Evolutionary conservation across 73 alveolate species (phyloP).

Genomic region (Halteria grandinella): DNA sequence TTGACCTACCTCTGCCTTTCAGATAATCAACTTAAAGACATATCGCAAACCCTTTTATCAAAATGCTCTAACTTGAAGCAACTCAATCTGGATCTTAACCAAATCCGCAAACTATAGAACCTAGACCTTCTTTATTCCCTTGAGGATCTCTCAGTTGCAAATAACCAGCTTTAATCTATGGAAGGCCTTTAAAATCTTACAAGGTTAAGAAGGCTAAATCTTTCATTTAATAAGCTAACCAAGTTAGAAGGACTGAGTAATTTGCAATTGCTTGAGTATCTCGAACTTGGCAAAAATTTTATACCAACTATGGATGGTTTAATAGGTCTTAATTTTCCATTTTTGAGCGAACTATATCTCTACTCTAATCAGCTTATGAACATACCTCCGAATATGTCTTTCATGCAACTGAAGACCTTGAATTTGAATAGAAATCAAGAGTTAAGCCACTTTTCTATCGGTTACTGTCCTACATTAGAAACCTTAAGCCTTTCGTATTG

Average conservation of each 20-base stretch:
- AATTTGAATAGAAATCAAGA: constrained; percentile 42
- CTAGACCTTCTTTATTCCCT: neutral
- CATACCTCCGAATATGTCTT: constrained; percentile 1
- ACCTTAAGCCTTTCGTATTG: constrained; percentile 22
- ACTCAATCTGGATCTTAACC: constrained; percentile 26
- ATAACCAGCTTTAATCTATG: constrained; percentile 11
- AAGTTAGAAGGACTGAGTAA: neutral
- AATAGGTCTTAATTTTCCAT: constrained; percentile 7
- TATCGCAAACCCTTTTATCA: neutral
- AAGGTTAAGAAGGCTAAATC: constrained; percentile 18
- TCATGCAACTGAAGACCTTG: constrained; percentile 8
- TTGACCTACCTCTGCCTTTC: constrained; percentile 20
- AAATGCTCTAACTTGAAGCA: neutral
- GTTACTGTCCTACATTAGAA: constrained; percentile 28
- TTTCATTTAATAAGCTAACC: constrained; percentile 31
- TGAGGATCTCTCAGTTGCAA: constrained; percentile 18
- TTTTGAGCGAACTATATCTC: constrained; percentile 11
- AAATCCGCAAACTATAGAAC: constrained; percentile 1
- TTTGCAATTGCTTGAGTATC: neutral
- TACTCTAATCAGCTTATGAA: constrained; percentile 10
- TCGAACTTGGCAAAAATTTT: constrained; percentile 47
- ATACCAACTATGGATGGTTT: constrained; percentile 33
- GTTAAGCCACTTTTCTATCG: neutral
- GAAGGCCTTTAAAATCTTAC: constrained; percentile 13
- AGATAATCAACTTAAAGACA: constrained; percentile 33